Evolutionary conservation across 176 grass and related monocot genomes (phyloP).

Genomic region (Zoysia japonica): DNA sequence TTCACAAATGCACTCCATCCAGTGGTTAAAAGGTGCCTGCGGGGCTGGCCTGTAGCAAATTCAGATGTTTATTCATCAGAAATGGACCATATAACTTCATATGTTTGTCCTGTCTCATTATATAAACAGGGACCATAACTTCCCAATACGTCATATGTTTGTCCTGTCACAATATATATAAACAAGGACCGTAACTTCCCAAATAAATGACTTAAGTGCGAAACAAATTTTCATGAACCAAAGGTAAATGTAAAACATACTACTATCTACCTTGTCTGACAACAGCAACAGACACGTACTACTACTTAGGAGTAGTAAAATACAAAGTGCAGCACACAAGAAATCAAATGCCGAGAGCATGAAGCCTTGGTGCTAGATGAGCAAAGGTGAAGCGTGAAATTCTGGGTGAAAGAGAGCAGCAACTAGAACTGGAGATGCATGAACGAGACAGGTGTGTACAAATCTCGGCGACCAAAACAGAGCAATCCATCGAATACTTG

Average conservation of each 20-base stretch:
- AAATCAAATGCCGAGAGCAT: slow-evolving; percentile 21
- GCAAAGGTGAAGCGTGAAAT: neutral
- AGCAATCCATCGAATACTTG: neutral
- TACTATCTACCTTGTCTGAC: neutral
- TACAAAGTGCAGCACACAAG: neutral
- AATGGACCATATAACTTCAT: slow-evolving; percentile 32
- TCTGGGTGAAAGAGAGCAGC: neutral
- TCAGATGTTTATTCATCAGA: slow-evolving; percentile 51
- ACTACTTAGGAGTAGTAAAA: neutral
- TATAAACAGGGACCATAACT: slow-evolving; percentile 22
- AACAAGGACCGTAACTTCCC: slow-evolving; percentile 4
- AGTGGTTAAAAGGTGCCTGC: slow-evolving; percentile 93
- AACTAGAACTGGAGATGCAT: slow-evolving; percentile 8
- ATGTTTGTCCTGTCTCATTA: slow-evolving; percentile 28
- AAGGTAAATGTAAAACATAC: slow-evolving; percentile 1
- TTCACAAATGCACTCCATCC: slow-evolving; percentile 99
- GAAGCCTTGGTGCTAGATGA: neutral
- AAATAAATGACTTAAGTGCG: neutral
- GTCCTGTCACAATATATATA: slow-evolving; percentile 16
- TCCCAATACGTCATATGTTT: neutral
- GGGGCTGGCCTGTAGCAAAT: slow-evolving; percentile 81
- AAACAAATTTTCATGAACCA: neutral
- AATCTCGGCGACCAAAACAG: neutral
- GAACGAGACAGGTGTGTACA: neutral
- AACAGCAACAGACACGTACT: neutral